Base-by-base conservation (phyloP, 768 basidiomycete genomes). In the Termitomyces eurrhizus region DNA sequence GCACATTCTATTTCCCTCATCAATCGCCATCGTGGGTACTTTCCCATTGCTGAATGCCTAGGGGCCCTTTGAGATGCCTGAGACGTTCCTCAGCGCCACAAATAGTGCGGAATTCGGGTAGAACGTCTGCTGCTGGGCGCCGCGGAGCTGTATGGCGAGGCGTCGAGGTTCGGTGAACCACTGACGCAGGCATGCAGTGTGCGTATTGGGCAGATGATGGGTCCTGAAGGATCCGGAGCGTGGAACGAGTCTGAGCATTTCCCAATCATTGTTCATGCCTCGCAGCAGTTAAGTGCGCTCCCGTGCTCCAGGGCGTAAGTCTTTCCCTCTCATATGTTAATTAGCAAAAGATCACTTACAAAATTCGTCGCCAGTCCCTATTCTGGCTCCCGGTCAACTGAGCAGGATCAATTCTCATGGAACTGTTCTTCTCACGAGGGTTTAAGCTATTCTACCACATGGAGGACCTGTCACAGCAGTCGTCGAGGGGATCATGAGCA, bases 301-400 rank as follows among this genome's bases (percentile, higher is more conserved):
- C n/a, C n/a, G n/a, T n/a, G n/a, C n/a, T n/a, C n/a, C n/a, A n/a
- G n/a, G n/a, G n/a, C n/a, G n/a, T n/a, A n/a, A n/a, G n/a, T n/a
- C n/a, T n/a, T n/a, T 7, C 32, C 3, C 32, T 7, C 18, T 54
- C 48, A 11, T n/a, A 32, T 29, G 3, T 49, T 21, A 8, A 33
- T 32, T n/a, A n/a, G n/a, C n/a, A n/a, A n/a, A 29, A 0, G 13
- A 24, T 24, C 45, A 61, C 18, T 39, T 4, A 5, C 21, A 9
- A 7, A 52, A 24, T 21, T 21, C 8, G 29, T 52, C 50, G 49
- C 45, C 44, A 75, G 72, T 74, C 75, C 0, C 65, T 75, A 8
- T 75, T 74, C 1, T 75, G 75, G 74, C 69, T 75, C 54, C 74
- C 74, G 12, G 71, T 73, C 13, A 74, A 75, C 54, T 66, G 72